Percentiles rank a stretch among this genome's conserved stretches.
Conservation (phyloP, 768 basidiomycete species). For the Tephrocybe sp. region DNA sequence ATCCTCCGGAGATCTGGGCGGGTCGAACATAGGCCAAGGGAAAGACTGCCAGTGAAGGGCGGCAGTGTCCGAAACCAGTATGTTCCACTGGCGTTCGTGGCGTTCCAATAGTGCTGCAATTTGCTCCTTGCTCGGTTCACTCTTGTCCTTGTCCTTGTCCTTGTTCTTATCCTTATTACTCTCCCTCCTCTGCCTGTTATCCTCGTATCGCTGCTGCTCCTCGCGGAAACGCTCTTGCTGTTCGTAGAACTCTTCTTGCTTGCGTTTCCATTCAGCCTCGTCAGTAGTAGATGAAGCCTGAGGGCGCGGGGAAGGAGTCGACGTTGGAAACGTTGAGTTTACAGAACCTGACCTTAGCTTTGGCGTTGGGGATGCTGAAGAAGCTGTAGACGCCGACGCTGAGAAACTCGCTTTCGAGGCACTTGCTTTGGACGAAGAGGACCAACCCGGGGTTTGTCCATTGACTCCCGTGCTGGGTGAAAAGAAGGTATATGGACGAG, state of each 20-base stretch:
- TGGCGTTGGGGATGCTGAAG: slow-evolving; percentile 46
- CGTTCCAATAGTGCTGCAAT: slow-evolving; percentile 52
- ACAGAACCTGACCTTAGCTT: slow-evolving; percentile 31
- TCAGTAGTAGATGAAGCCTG: slow-evolving; percentile 21
- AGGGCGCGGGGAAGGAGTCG: slow-evolving; percentile 20
- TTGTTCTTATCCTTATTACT: too few species aligned
- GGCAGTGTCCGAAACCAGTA: slow-evolving; percentile 31
- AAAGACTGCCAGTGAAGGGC: slow-evolving; percentile 63
- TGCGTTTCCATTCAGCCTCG: slow-evolving; percentile 62
- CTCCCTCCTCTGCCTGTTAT: slow-evolving; percentile 49
- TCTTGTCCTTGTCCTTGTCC: too few species aligned
- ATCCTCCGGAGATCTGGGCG: slow-evolving; percentile 58
- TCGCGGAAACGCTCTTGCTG: slow-evolving; percentile 71
- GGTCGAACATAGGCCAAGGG: slow-evolving; percentile 73
- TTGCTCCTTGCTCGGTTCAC: slow-evolving; percentile 56
- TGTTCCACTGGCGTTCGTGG: slow-evolving; percentile 65
- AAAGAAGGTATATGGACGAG: slow-evolving; percentile 9
- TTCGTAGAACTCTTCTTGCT: slow-evolving; percentile 60
- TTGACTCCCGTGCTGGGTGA: slow-evolving; percentile 17
- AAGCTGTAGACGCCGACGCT: slow-evolving; percentile 25
- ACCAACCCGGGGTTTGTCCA: slow-evolving; percentile 27
- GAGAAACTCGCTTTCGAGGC: slow-evolving; percentile 21
- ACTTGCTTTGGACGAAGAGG: slow-evolving; percentile 27
- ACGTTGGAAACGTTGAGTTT: slow-evolving; percentile 26
- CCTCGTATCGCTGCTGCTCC: slow-evolving; percentile 63